A percentile compares a stretch with the other conserved stretches of the same genome.
Evolutionary conservation across 2,329 filamentous ascomycete genomes (phyloP).

Genomic region (Ophidiomyces ophidiicola): DNA sequence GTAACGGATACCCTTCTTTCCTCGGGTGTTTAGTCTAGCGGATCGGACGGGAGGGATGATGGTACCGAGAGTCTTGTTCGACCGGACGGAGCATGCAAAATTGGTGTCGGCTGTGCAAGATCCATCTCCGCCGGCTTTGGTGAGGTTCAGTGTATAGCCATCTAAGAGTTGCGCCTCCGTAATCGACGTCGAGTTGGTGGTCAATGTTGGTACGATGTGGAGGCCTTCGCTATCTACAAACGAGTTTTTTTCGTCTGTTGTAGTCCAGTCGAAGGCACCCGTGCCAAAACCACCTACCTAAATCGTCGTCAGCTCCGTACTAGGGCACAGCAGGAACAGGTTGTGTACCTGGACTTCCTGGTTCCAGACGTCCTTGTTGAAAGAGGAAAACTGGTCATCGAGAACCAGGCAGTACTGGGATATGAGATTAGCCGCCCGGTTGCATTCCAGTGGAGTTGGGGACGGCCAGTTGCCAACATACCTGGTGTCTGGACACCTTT

Average conservation of each 20-base stretch:
- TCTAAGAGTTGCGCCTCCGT: slow-evolving; percentile 20
- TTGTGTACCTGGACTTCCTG: slow-evolving; percentile 40
- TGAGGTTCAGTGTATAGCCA: slow-evolving; percentile 33
- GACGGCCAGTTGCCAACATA: slow-evolving; percentile 6
- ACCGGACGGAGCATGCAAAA: slow-evolving; percentile 30
- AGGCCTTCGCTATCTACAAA: slow-evolving; percentile 40
- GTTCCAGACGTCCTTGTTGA: slow-evolving; percentile 39
- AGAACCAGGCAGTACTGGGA: slow-evolving; percentile 41
- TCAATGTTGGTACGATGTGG: slow-evolving; percentile 45
- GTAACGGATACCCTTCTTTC: slow-evolving; percentile 38
- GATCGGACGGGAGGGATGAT: slow-evolving; percentile 42
- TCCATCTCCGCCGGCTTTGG: slow-evolving; percentile 23
- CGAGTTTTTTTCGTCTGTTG: slow-evolving; percentile 36
- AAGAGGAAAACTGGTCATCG: slow-evolving; percentile 39
- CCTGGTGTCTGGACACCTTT: slow-evolving; percentile 16
- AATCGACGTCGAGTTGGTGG: slow-evolving; percentile 25
- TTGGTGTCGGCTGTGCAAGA: slow-evolving; percentile 32
- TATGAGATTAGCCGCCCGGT: slow-evolving; percentile 5
- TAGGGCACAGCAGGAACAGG: slow-evolving; percentile 27
- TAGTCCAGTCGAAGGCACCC: slow-evolving; percentile 46
- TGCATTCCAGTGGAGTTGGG: background rate
- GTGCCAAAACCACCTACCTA: slow-evolving; percentile 36
- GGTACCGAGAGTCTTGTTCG: slow-evolving; percentile 33
- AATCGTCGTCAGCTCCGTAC: slow-evolving; percentile 15
- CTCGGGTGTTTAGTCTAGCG: slow-evolving; percentile 39